Conservation (phyloP, 768 basidiomycete species). For the Russula foetens region DNA sequence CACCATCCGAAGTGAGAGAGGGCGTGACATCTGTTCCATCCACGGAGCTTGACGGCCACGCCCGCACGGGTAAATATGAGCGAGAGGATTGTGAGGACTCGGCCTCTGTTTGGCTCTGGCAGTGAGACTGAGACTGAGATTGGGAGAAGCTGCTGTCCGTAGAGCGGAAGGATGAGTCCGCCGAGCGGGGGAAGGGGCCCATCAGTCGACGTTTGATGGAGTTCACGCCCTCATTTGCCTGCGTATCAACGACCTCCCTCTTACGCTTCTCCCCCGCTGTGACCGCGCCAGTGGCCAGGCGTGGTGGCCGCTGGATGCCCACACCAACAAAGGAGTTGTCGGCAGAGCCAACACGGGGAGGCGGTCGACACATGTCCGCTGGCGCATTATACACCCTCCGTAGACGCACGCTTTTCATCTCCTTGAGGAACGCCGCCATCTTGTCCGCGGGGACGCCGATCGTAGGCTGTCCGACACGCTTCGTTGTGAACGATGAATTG, state of each 20-base stretch:
- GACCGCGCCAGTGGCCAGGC: background rate
- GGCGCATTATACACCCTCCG: constrained; percentile 42
- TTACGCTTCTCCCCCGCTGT: constrained; percentile 15
- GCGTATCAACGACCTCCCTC: constrained; percentile 3
- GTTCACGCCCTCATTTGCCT: background rate
- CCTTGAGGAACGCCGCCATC: constrained; percentile 73
- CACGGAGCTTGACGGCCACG: constrained; percentile 15
- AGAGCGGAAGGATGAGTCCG: constrained; percentile 1
- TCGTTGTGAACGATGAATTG: constrained; percentile 34
- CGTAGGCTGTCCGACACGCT: constrained; percentile 52
- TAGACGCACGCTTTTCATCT: constrained; percentile 69
- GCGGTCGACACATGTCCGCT: constrained; percentile 17
- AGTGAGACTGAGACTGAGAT: background rate
- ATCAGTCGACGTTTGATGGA: constrained; percentile 13
- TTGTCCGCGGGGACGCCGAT: constrained; percentile 72
- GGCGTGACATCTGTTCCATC: constrained; percentile 20
- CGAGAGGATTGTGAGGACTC: constrained; percentile 7
- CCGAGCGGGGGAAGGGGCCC: constrained; percentile 2
- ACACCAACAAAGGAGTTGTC: constrained; percentile 1
- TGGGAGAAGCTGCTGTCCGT: constrained; percentile 9
- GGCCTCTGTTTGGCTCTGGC: background rate
- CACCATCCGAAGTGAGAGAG: constrained; percentile 19
- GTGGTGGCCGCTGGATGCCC: constrained; percentile 13
- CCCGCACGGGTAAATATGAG: constrained; percentile 7
- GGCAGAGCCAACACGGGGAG: constrained; percentile 4